These are phyloP conservation scores for Mycosphaerella sp. DNA, from an alignment of 2,329 filamentous ascomycete genomes.

Conservation along the genomic window DNA sequence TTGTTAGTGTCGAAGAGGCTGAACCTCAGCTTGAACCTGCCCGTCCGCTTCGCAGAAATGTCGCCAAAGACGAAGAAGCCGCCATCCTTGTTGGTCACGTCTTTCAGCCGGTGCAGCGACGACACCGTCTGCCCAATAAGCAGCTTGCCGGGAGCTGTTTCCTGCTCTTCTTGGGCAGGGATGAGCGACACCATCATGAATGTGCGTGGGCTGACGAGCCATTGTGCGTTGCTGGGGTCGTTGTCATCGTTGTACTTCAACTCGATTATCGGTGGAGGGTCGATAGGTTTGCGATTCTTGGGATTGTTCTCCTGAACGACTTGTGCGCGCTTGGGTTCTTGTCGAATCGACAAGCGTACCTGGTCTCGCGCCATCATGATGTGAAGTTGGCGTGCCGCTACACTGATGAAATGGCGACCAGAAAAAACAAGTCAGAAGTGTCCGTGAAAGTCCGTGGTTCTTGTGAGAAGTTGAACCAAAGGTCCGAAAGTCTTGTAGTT, in stretches of 20 bases:
- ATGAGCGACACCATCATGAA: constrained; percentile 56
- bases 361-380: constrained; percentile 22
- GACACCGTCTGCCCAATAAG: constrained; percentile 65
- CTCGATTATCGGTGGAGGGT: constrained; percentile 79
- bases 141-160: constrained; percentile 18
- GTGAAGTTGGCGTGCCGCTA: constrained; percentile 41
- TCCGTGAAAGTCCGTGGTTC: neutral
- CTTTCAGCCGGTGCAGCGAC: constrained; percentile 74
- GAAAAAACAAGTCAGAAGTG: neutral
- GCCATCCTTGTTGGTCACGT: constrained; percentile 53
- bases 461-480: constrained; percentile 8
- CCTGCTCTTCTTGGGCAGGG: constrained; percentile 21
- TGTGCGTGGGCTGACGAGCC: constrained; percentile 58
- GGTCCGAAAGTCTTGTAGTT: neutral
- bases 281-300: constrained; percentile 65
- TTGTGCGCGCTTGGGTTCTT: constrained; percentile 21
- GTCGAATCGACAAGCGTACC: constrained; percentile 17
- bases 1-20: constrained; percentile 67
- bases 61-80: constrained; percentile 91
- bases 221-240: constrained; percentile 50
- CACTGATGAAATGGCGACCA: constrained; percentile 1
- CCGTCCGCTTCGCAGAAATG: constrained; percentile 69
- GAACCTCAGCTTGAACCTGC: constrained; percentile 67
- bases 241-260: constrained; percentile 46
- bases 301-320: constrained; percentile 25